These are phyloP conservation scores for Paramyrothecium roridum DNA, from an alignment of 2,329 filamentous ascomycete genomes.

Conservation along the genomic window DNA sequence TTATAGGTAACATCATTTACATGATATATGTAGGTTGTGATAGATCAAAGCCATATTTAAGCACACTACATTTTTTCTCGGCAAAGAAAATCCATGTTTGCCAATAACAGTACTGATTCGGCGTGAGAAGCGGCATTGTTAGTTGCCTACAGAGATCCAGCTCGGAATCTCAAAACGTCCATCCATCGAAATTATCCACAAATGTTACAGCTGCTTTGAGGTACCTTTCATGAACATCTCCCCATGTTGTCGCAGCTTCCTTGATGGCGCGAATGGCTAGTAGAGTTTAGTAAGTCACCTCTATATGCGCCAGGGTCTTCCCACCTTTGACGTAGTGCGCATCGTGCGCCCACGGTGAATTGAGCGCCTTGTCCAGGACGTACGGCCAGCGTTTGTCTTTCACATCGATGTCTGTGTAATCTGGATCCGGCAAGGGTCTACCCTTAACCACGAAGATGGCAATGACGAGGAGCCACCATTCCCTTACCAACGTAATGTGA, in stretches of 20 bases:
- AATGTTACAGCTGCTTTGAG: slow-evolving; percentile 68
- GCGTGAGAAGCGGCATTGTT: neutral
- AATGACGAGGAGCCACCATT: slow-evolving; percentile 87
- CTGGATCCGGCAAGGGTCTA: slow-evolving; percentile 68
- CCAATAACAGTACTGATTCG: too few relatives aligned
- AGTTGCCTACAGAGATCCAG: neutral
- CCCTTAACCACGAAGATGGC: slow-evolving; percentile 73
- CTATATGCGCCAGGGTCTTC: neutral
- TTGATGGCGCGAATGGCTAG: slow-evolving; percentile 68
- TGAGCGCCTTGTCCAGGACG: slow-evolving; percentile 68
- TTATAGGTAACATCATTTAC: too few relatives aligned
- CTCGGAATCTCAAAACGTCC: slow-evolving; percentile 40
- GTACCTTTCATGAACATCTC: slow-evolving; percentile 63
- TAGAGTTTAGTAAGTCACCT: slow-evolving; percentile 2
- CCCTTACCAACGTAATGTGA: slow-evolving; percentile 70
- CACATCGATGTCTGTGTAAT: slow-evolving; percentile 58
- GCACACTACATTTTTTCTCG: too few relatives aligned
- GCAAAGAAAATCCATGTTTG: too few relatives aligned
- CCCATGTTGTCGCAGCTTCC: slow-evolving; percentile 73
- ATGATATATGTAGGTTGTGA: too few relatives aligned
- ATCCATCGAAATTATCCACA: slow-evolving; percentile 69
- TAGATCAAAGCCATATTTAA: too few relatives aligned
- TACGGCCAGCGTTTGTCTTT: slow-evolving; percentile 72
- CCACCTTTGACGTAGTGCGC: slow-evolving; percentile 82
- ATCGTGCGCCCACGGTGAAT: slow-evolving; percentile 65